These are phyloP conservation scores for Phycomyces nitens DNA, from an alignment of 192 early-diverging fungal species.

Conservation along the genomic window DNA sequence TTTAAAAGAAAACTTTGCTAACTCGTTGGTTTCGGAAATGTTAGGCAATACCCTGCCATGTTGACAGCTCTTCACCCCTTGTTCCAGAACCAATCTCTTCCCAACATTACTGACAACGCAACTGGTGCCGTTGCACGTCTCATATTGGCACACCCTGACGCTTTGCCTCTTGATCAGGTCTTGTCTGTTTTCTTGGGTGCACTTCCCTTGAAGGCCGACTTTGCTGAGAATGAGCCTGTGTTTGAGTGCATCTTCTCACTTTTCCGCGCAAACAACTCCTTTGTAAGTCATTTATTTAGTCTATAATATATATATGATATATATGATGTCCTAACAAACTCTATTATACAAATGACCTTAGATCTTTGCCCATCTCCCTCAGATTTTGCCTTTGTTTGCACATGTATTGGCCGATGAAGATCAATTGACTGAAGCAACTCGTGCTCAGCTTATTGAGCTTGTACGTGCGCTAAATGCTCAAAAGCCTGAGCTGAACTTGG, in stretches of 20 bases:
- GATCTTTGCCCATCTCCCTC: constrained; percentile 48
- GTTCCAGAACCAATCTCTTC: constrained; percentile 49
- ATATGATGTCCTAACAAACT: not conserved
- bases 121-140: constrained; percentile 76
- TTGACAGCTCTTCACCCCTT: constrained; percentile 63
- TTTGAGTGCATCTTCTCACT: constrained; percentile 67
- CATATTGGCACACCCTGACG: constrained; percentile 63
- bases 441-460: constrained; percentile 55
- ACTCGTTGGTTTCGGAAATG: not conserved
- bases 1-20: no score
- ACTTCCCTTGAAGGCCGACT: constrained; percentile 73
- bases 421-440: constrained; percentile 54
- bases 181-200: constrained; percentile 63
- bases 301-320: not conserved
- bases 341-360: constrained; percentile 18
- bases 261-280: constrained; percentile 51
- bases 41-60: constrained; percentile 57
- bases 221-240: constrained; percentile 74
- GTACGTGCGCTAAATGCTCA: constrained; percentile 51
- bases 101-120: constrained; percentile 70
- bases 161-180: constrained; percentile 67
- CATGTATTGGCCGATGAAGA: constrained; percentile 54
- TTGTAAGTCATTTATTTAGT: constrained; percentile 26
- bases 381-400: constrained; percentile 54
- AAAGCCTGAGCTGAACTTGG: constrained; percentile 39